Evolutionary conservation across 176 grass and related monocot species (phyloP).

Genomic region (Microstegium vimineum): DNA sequence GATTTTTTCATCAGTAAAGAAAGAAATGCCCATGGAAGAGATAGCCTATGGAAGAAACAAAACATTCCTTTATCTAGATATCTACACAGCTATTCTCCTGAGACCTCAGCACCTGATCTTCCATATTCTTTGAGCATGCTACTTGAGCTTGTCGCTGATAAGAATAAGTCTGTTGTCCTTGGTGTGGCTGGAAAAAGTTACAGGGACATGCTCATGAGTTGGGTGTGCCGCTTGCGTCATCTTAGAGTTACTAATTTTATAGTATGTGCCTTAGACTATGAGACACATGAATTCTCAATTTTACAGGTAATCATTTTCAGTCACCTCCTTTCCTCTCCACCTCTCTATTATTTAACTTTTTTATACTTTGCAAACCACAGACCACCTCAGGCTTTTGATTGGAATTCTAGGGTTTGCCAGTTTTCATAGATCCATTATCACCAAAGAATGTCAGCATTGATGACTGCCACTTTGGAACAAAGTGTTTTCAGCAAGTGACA

Average conservation of each 20-base stretch:
- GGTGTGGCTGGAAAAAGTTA: slow-evolving; percentile 77
- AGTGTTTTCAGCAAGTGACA: slow-evolving; percentile 85
- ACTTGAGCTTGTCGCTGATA: slow-evolving; percentile 44
- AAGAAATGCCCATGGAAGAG: not conserved
- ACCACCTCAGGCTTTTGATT: not conserved
- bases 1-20: slow-evolving; percentile 20
- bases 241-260: slow-evolving; percentile 65
- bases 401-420: slow-evolving; percentile 73
- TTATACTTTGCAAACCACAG: not conserved
- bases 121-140: slow-evolving; percentile 51
- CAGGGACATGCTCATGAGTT: slow-evolving; percentile 94
- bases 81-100: slow-evolving; percentile 17
- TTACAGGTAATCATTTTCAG: slow-evolving; percentile 52
- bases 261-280: slow-evolving; percentile 73
- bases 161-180: slow-evolving; percentile 65
- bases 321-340: not conserved
- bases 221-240: slow-evolving; percentile 69
- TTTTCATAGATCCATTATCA: slow-evolving; percentile 55
- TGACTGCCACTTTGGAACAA: slow-evolving; percentile 80
- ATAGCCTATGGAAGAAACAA: not conserved
- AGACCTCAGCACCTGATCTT: slow-evolving; percentile 10
- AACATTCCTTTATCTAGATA: not conserved
- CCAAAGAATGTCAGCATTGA: slow-evolving; percentile 74
- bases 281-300: slow-evolving; percentile 71
- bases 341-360: not conserved